Conservation (phyloP, 345 rosid genomes). For the Pelargonium nanum region DNA sequence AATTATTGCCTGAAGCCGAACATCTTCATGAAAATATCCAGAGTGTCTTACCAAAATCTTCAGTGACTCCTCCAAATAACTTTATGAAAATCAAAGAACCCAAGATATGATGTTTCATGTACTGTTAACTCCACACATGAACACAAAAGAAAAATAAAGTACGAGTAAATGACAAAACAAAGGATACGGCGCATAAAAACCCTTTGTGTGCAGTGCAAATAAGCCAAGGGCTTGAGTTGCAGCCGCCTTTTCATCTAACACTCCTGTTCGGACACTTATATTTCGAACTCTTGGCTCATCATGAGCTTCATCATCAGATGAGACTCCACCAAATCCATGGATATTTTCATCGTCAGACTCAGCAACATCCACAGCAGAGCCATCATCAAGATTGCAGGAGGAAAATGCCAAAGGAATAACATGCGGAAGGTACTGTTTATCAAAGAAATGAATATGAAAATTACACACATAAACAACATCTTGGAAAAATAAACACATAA, state of each 20-base stretch:
- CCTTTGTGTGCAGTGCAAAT: slow-evolving; percentile 84
- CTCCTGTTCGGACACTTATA: slow-evolving; percentile 94
- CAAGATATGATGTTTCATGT: slow-evolving; percentile 11
- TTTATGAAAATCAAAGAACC: slow-evolving; percentile 40
- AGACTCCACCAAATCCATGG: slow-evolving; percentile 82
- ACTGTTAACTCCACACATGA: not conserved
- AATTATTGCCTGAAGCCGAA: slow-evolving; percentile 87
- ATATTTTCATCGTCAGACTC: slow-evolving; percentile 86
- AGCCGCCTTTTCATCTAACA: slow-evolving; percentile 98
- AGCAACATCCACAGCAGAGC: slow-evolving; percentile 85
- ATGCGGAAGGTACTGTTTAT: slow-evolving; percentile 77
- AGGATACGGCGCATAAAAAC: slow-evolving; percentile 88
- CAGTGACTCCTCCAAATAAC: slow-evolving; percentile 85
- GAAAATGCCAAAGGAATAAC: slow-evolving; percentile 78
- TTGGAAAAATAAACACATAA: slow-evolving; percentile 8
- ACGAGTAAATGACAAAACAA: slow-evolving; percentile 6
- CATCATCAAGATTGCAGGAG: slow-evolving; percentile 99
- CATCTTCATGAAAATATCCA: slow-evolving; percentile 96
- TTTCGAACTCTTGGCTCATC: slow-evolving; percentile 91
- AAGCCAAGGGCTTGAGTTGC: slow-evolving; percentile 99
- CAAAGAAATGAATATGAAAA: slow-evolving; percentile 7
- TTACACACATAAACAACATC: not conserved
- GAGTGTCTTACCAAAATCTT: slow-evolving; percentile 80
- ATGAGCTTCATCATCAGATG: slow-evolving; percentile 98
- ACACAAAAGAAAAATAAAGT: not conserved